phyloP scores from a whole-genome alignment of 2,329 filamentous ascomycete genomes.

The Knufia petricola region DNA sequence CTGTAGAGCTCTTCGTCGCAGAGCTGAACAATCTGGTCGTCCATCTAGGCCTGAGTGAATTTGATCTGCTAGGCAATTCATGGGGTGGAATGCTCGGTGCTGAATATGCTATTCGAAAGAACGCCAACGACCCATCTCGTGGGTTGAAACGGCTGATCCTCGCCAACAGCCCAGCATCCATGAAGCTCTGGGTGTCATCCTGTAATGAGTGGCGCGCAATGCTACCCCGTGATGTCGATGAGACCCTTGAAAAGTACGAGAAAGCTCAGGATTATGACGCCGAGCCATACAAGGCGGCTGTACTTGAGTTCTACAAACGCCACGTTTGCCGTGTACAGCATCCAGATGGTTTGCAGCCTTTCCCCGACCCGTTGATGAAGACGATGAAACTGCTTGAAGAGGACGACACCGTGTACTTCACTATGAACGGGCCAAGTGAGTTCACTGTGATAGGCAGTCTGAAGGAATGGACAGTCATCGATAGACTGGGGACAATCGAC shows the following conservation, averaged over 20 bases:
- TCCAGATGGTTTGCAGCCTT: constrained; percentile 21
- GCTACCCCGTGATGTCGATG: constrained; percentile 18
- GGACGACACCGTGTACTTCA: constrained; percentile 24
- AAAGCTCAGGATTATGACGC: constrained; percentile 18
- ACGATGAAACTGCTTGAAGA: constrained; percentile 19
- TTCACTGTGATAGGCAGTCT: constrained; percentile 34
- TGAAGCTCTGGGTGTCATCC: constrained; percentile 21
- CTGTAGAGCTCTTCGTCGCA: constrained; percentile 36
- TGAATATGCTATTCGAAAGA: constrained; percentile 31
- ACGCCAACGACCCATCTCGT: constrained; percentile 19
- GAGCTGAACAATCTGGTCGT: constrained; percentile 42
- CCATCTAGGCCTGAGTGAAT: constrained; percentile 33
- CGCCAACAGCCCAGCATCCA: constrained; percentile 24
- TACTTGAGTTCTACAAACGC: constrained; percentile 24
- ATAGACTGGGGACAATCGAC: constrained; percentile 29
- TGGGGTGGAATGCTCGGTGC: constrained; percentile 47
- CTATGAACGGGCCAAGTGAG: constrained; percentile 30
- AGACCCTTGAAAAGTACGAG: constrained; percentile 16
- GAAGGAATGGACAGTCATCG: constrained; percentile 31
- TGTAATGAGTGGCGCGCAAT: constrained; percentile 21
- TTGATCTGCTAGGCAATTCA: constrained; percentile 41
- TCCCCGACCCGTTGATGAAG: constrained; percentile 26
- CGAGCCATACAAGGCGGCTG: constrained; percentile 24
- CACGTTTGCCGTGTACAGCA: constrained; percentile 23
- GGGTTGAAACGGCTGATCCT: constrained; percentile 34